Base-by-base conservation (phyloP, 2,329 filamentous ascomycete species). In the Leptographium wingfieldii region DNA sequence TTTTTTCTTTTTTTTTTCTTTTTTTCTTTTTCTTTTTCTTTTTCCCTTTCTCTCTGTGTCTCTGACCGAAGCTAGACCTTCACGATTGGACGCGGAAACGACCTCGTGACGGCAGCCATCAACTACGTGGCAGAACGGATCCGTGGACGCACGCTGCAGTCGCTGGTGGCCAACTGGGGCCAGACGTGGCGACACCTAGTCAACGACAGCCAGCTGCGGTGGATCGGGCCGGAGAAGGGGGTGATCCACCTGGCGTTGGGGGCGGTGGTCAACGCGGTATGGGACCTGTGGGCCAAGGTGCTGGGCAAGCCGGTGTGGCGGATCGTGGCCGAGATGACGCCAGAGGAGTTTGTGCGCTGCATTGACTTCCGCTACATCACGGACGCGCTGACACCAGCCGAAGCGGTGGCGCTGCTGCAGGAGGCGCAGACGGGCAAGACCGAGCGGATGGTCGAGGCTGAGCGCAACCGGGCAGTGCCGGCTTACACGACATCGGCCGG, bases 351-450 rank as follows among this genome's bases (percentile, higher is more conserved):
- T 57, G 90, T 96, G 57, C 75, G 79, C 61, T 92, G 91, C 75
- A 92, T 96, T 70, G 92, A 96, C 74, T 96, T 96, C 77, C 81
- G 91, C 56, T 96, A 96, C 74, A 95, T 96, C 72, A 94, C 88
- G 29, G 91, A 96, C 73, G 90, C 90, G n/a, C 79, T 96, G 65
- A 95, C 90, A 0, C 89, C 88, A 0, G 86, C 90, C 49, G 91
- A 96, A 72, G 90, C 90, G 0, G 71, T 95, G 46, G 77, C 77
- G 27, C 77, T 96, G 69, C 77, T 96, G 53, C 81, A 79, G 66
- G 80, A 81, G 68, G 74, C 80, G 27, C 84, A 89, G 72, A 66
- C 72, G 1, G 85, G 83, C 48, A 95, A 95, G 77, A 77, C 80
- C 43, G 75, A 83, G 68, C 80, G 92, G 59, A 75, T 95, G 29